phyloP scores from a whole-genome alignment of 2,329 filamentous ascomycete species.

The Botrytis paeoniae region DNA sequence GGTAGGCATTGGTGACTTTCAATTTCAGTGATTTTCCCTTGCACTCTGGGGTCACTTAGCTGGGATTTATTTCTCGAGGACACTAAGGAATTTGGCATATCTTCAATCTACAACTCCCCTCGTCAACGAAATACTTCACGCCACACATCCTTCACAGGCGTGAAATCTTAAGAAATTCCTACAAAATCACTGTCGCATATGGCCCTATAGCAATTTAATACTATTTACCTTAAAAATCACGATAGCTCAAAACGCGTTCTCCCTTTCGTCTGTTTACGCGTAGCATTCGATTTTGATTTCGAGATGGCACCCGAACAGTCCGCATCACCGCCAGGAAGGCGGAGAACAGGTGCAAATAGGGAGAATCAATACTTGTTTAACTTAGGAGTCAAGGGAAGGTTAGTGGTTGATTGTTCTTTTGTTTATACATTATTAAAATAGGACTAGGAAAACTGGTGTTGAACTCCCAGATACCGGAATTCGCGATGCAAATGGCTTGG shows the following conservation, averaged over 20 bases:
- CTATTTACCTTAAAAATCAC: background rate
- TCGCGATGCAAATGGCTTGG: conserved; percentile 89
- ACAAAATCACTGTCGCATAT: background rate
- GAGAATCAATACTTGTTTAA: conserved; percentile 49
- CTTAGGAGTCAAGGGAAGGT: conserved; percentile 51
- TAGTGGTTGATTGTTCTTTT: conserved; percentile 24
- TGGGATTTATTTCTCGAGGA: background rate
- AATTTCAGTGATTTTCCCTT: background rate
- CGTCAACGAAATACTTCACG: background rate
- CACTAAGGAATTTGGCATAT: conserved; percentile 6
- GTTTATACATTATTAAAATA: conserved; percentile 19
- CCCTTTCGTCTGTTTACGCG: conserved; percentile 2
- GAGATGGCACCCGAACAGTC: conserved; percentile 19
- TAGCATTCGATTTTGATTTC: background rate
- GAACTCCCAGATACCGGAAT: conserved; percentile 73
- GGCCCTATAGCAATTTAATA: background rate
- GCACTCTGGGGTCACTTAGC: background rate
- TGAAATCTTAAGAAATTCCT: background rate
- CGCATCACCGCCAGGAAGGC: conserved; percentile 25
- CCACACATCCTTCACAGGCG: background rate
- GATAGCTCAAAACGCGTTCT: background rate
- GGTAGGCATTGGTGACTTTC: background rate
- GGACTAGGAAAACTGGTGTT: conserved; percentile 79
- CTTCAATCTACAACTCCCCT: background rate
- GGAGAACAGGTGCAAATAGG: conserved; percentile 31